These are phyloP conservation scores for Oemleria cerasiformis DNA, from an alignment of 306 rosid species.

Conservation along the genomic window DNA sequence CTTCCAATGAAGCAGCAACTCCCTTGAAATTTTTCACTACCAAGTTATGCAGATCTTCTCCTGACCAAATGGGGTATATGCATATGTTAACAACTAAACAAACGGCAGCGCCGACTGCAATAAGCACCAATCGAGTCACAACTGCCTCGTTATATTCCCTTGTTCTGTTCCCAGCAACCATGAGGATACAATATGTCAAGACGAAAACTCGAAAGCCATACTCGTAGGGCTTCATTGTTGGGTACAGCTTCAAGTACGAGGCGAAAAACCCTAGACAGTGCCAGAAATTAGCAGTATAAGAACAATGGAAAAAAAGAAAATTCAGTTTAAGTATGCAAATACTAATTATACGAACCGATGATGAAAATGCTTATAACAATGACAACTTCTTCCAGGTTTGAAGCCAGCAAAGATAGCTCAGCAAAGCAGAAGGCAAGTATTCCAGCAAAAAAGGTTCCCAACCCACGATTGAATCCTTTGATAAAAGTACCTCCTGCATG, in stretches of 20 bases:
- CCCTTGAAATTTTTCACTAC: slow-evolving; percentile 58
- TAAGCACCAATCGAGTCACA: slow-evolving; percentile 43
- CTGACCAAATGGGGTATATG: slow-evolving; percentile 69
- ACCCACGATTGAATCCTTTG: slow-evolving; percentile 68
- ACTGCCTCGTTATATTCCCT: slow-evolving; percentile 28
- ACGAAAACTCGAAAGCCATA: slow-evolving; percentile 71
- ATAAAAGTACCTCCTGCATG: slow-evolving; percentile 61
- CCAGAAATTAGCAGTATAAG: background rate
- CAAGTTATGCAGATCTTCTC: slow-evolving; percentile 71
- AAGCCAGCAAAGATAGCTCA: slow-evolving; percentile 33
- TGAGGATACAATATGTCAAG: slow-evolving; percentile 60
- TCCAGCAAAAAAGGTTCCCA: slow-evolving; percentile 68
- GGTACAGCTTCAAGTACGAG: slow-evolving; percentile 43
- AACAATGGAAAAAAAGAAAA: background rate
- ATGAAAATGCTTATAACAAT: slow-evolving; percentile 44
- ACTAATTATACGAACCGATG: slow-evolving; percentile 37
- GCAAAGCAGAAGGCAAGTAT: slow-evolving; percentile 56
- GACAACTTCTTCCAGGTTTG: slow-evolving; percentile 40
- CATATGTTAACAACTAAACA: slow-evolving; percentile 53
- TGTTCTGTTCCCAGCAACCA: slow-evolving; percentile 54
- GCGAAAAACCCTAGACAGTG: slow-evolving; percentile 41
- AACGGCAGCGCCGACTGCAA: slow-evolving; percentile 59
- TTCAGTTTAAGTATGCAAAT: background rate
- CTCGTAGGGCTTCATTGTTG: slow-evolving; percentile 69
- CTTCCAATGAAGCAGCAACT: slow-evolving; percentile 65